Evolutionary conservation across 2,329 filamentous ascomycete species (phyloP), one percentile per base, ranked within the genome.

Genomic region (Xylariales sp.): DNA sequence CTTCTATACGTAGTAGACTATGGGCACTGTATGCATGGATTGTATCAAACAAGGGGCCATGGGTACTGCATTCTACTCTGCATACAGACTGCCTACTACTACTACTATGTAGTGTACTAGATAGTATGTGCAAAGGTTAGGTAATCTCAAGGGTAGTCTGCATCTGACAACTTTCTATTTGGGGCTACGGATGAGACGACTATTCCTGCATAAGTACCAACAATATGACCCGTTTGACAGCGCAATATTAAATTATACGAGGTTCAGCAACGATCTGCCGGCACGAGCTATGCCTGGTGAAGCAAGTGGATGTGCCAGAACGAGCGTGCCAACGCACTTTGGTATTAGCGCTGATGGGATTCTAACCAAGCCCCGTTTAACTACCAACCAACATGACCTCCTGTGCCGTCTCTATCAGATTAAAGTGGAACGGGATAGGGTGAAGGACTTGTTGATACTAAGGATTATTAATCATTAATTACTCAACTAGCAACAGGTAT

Each of bases 251-350:
- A 12, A 55, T 1, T 41, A 57, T 57, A 49, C 36, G 34, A 60
- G n/a, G 46, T n/a, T 30, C 10, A 41, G 18, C 18, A 41, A n/a
- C 32, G 6, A 49, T 60, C 16, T 50, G 41, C 60, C 45, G 43
- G 36, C 62, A 45, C 34, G 18, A 54, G 46, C 62, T 59, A 64
- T 32, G 3, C 54, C 55, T 10, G 12, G 62, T 45, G 39, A 64
- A 59, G 55, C 23, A 64, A 57, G 54, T 59, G 46, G 30, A 39
- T 23, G 6, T 39, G 36, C 49, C 39, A 34, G 32, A 34, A 34
- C 5, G 8, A 34, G 32, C 5, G 32, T 41, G 12, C 12, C 39
- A 41, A 12, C 39, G 10, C 39, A 41, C 5, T 41, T 10, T 14
- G 39, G 39, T 12, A 49, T 49, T 49, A 49, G 46, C 46, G 39